Evolutionary conservation across 2,329 filamentous ascomycete species (phyloP).

Genomic region (Penicillium sp.): DNA sequence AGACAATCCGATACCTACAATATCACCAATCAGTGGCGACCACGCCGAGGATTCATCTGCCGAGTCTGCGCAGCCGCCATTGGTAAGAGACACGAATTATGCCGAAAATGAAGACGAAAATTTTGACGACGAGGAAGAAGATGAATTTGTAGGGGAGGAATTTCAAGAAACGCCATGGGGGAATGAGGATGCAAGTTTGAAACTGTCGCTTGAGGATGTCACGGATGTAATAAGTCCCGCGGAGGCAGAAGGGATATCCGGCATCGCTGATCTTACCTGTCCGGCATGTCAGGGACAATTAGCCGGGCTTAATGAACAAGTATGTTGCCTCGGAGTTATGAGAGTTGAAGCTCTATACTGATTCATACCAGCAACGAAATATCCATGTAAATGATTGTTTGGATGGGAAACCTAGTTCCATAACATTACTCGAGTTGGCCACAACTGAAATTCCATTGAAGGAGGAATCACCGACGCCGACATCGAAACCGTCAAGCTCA

Average conservation of each 20-base stretch:
- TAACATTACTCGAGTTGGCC: not conserved
- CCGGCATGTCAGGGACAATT: constrained; percentile 75
- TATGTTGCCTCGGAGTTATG: constrained; percentile 21
- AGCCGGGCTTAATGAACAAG: constrained; percentile 53
- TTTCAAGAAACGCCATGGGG: constrained; percentile 66
- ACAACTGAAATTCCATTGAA: constrained; percentile 14
- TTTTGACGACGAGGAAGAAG: constrained; percentile 63
- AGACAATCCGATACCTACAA: not conserved
- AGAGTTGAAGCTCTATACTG: not conserved
- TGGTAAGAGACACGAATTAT: constrained; percentile 53
- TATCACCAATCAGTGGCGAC: constrained; percentile 10
- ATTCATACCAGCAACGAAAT: constrained; percentile 59
- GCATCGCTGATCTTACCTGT: constrained; percentile 50
- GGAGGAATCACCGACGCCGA: not conserved
- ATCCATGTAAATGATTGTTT: constrained; percentile 91
- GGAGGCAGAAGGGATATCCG: not conserved
- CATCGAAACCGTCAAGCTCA: not conserved
- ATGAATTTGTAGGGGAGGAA: constrained; percentile 63
- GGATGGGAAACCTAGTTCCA: constrained; percentile 74
- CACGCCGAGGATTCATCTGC: constrained; percentile 16
- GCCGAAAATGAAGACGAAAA: constrained; percentile 49
- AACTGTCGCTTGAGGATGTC: not conserved
- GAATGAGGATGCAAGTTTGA: constrained; percentile 36
- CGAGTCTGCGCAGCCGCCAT: constrained; percentile 35
- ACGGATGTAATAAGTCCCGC: not conserved